Conservation (phyloP, 2,329 filamentous ascomycete genomes). For the Penicillium sp. region DNA sequence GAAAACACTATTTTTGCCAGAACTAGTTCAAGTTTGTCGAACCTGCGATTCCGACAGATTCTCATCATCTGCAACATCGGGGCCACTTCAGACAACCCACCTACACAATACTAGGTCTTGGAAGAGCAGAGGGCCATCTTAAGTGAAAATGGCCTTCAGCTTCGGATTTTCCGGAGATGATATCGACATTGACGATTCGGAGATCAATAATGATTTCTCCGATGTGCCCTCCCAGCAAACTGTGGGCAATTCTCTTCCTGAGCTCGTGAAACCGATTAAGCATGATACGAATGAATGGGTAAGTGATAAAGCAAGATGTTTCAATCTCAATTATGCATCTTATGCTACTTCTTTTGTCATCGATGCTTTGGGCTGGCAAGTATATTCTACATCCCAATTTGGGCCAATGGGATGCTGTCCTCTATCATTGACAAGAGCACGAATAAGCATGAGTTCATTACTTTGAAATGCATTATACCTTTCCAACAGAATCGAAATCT, state of each 20-base stretch:
- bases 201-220: constrained; percentile 18
- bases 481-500: neutral
- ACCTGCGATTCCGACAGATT: neutral
- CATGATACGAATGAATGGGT: constrained; percentile 44
- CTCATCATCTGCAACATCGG: neutral
- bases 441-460: neutral
- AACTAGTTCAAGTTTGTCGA: neutral
- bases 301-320: constrained; percentile 21
- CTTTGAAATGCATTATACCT: neutral
- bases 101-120: neutral
- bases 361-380: neutral
- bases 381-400: neutral
- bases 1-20: too few species aligned
- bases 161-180: constrained; percentile 54
- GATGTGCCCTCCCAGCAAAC: constrained; percentile 7
- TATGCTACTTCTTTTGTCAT: neutral
- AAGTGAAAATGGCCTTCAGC: constrained; percentile 35
- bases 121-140: neutral
- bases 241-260: constrained; percentile 20
- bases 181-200: constrained; percentile 43
- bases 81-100: neutral
- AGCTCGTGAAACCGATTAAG: constrained; percentile 30
- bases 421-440: neutral
- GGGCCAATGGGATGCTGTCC: neutral
- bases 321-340: neutral